Conservation (phyloP, 208 protist species). For the Trypanosoma lewisi region DNA sequence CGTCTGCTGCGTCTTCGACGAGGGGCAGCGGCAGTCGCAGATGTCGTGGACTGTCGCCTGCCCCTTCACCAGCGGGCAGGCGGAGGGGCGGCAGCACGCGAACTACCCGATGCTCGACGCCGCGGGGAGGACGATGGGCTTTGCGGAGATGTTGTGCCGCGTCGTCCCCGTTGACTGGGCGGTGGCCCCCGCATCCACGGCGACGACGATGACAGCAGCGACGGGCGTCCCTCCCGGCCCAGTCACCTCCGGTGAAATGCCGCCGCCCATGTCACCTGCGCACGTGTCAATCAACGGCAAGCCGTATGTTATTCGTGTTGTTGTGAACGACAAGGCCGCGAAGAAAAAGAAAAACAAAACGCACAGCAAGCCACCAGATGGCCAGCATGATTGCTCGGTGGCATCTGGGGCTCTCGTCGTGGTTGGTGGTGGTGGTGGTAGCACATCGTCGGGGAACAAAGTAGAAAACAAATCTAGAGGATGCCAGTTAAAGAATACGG, state of each 20-base stretch:
- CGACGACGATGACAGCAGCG: background rate
- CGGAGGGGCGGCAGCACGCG: constrained; percentile 26
- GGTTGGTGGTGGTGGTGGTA: too few species aligned
- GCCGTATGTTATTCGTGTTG: constrained; percentile 84
- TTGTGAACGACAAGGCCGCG: constrained; percentile 40
- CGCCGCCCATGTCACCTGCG: background rate
- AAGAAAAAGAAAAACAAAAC: background rate
- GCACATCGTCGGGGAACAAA: background rate
- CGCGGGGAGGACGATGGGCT: constrained; percentile 53
- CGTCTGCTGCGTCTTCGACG: constrained; percentile 37
- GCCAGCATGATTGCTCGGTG: background rate
- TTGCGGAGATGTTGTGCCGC: constrained; percentile 76
- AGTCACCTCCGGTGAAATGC: background rate
- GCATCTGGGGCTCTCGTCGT: background rate
- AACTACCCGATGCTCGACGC: constrained; percentile 51
- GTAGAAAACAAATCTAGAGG: background rate
- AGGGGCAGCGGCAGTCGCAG: constrained; percentile 5
- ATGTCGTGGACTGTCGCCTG: constrained; percentile 41
- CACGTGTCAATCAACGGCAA: constrained; percentile 28
- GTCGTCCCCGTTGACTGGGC: constrained; percentile 33
- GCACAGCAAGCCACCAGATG: background rate
- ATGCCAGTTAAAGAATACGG: background rate
- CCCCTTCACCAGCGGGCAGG: constrained; percentile 16
- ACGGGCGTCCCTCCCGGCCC: constrained; percentile 1
- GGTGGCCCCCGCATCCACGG: background rate